These are phyloP conservation scores for Dichotomocladium elegans DNA, from an alignment of 371 early-diverging fungal species.

Conservation along the genomic window DNA sequence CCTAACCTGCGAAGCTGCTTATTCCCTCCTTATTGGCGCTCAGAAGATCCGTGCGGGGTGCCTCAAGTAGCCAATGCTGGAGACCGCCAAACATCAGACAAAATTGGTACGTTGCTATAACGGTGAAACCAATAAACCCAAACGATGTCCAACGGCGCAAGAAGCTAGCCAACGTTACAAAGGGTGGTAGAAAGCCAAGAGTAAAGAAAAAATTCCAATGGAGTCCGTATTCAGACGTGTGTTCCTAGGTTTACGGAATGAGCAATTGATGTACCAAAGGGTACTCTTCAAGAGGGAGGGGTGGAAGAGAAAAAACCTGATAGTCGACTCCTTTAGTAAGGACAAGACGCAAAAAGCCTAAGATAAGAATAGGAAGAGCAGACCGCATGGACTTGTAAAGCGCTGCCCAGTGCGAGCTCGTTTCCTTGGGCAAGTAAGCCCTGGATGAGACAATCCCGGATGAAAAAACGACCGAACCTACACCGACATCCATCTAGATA, in stretches of 20 bases:
- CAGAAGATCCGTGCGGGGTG: conserved; percentile 74
- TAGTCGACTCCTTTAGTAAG: conserved; percentile 83
- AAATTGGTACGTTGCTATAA: conserved; percentile 50
- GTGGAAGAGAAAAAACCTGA: conserved; percentile 33
- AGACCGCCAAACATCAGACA: conserved; percentile 54
- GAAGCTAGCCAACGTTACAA: conserved; percentile 57
- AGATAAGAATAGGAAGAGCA: conserved; percentile 62
- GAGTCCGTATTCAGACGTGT: conserved; percentile 93
- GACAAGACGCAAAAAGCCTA: conserved; percentile 71
- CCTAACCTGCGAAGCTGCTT: conserved; percentile 69
- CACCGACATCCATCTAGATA: conserved; percentile 87
- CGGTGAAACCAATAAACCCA: neutral
- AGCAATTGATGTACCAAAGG: too few species aligned
- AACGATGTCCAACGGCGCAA: conserved; percentile 35
- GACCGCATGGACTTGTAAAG: conserved; percentile 28
- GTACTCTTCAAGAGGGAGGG: too few species aligned
- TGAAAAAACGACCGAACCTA: conserved; percentile 82
- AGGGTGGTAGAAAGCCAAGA: conserved; percentile 79
- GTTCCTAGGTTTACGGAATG: conserved; percentile 73
- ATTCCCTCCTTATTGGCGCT: conserved; percentile 92
- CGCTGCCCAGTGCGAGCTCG: conserved; percentile 18
- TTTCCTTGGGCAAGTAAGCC: conserved; percentile 32
- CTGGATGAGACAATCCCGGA: conserved; percentile 72
- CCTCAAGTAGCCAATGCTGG: conserved; percentile 72
- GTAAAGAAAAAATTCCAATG: conserved; percentile 99